Conservation (phyloP, 2,329 filamentous ascomycete species). For the Ophiocordyceps camponoti-rufipedis region DNA sequence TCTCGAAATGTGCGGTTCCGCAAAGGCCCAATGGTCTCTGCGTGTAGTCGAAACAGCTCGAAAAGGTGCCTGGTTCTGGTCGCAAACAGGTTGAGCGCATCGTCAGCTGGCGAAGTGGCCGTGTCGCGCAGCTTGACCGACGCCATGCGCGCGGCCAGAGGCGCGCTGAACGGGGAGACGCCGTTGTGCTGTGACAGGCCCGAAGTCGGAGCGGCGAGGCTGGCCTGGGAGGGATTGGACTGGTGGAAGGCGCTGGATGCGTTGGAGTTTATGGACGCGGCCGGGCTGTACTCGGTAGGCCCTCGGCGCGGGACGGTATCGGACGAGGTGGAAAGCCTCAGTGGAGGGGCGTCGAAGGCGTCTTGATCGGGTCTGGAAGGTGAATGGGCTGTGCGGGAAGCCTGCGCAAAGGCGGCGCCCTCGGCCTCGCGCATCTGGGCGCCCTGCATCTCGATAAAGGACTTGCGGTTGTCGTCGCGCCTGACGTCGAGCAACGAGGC, state of each 20-base stretch:
- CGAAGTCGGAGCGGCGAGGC: constrained; percentile 6
- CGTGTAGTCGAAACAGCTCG: constrained; percentile 59
- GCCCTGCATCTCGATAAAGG: constrained; percentile 38
- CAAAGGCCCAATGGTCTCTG: constrained; percentile 53
- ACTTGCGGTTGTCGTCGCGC: constrained; percentile 34
- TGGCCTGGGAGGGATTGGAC: constrained; percentile 3
- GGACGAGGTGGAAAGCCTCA: constrained; percentile 10
- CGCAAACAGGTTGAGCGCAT: constrained; percentile 53
- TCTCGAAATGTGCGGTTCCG: constrained; percentile 43
- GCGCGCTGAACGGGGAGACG: constrained; percentile 4
- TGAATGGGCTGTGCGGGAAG: constrained; percentile 17
- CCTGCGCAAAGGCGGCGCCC: constrained; percentile 37
- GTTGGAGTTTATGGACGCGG: constrained; percentile 16
- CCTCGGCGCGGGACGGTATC: constrained; percentile 9
- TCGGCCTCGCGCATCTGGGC: constrained; percentile 44
- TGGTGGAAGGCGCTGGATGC: constrained; percentile 12
- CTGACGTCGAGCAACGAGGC: constrained; percentile 24
- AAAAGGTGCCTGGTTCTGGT: constrained; percentile 54
- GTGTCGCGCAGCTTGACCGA: constrained; percentile 24
- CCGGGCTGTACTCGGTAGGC: constrained; percentile 21
- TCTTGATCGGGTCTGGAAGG: constrained; percentile 14
- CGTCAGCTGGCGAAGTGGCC: constrained; percentile 32
- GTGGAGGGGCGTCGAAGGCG: constrained; percentile 8
- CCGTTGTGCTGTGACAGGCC: constrained; percentile 10
- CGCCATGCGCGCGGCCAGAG: constrained; percentile 12